Evolutionary conservation across 176 grass and related monocot species (phyloP).

Genomic region (Paspalum notatum): DNA sequence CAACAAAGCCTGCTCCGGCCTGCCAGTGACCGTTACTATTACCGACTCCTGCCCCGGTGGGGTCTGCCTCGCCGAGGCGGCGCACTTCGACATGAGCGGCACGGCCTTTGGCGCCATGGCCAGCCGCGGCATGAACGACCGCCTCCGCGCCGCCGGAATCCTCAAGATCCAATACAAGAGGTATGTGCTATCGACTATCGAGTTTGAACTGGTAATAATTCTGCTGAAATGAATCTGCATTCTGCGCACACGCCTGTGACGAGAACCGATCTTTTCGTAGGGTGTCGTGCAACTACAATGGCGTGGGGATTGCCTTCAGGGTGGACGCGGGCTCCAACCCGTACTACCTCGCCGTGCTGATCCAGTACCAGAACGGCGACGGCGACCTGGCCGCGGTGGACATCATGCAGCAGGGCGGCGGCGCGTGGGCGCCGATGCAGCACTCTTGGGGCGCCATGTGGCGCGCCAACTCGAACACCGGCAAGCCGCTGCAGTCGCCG

Average conservation of each 20-base stretch:
- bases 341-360: slow-evolving; percentile 58
- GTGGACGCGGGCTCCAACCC: slow-evolving; percentile 63
- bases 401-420: slow-evolving; percentile 45
- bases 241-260: background rate
- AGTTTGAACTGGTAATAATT: background rate
- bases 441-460: slow-evolving; percentile 72
- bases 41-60: slow-evolving; percentile 64
- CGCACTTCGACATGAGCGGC: slow-evolving; percentile 84
- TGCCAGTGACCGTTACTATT: slow-evolving; percentile 69
- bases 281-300: slow-evolving; percentile 27
- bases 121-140: slow-evolving; percentile 45
- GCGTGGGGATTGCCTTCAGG: slow-evolving; percentile 35
- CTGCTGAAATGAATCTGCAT: background rate
- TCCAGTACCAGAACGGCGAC: slow-evolving; percentile 58
- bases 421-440: slow-evolving; percentile 55
- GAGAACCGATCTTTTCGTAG: background rate
- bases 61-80: slow-evolving; percentile 34
- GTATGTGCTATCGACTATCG: background rate
- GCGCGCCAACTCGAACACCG: slow-evolving; percentile 56
- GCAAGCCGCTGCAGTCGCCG: slow-evolving; percentile 43
- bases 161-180: slow-evolving; percentile 61
- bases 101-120: slow-evolving; percentile 77
- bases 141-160: slow-evolving; percentile 55
- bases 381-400: slow-evolving; percentile 55
- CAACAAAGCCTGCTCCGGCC: slow-evolving; percentile 62